These are phyloP conservation scores for Phytophthora colocasiae DNA, from an alignment of 352 stramenopile genomes.

Conservation along the genomic window DNA sequence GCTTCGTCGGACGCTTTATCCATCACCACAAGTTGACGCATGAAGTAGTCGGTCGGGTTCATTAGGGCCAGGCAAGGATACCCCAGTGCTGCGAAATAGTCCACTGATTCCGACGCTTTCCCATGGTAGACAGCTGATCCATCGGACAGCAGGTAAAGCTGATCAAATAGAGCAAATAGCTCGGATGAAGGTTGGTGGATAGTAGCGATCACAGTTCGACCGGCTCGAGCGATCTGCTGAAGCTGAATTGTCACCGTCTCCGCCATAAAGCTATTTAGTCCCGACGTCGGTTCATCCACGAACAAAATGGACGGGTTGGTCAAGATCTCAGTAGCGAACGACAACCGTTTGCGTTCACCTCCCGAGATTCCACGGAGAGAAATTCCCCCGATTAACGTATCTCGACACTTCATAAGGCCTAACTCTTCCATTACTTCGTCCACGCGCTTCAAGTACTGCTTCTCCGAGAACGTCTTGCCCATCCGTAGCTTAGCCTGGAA, in stretches of 20 bases:
- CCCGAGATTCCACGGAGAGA: conserved; percentile 65
- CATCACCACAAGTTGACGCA: conserved; percentile 61
- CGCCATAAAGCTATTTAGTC: conserved; percentile 61
- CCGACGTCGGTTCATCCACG: conserved; percentile 84
- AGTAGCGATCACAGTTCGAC: conserved; percentile 87
- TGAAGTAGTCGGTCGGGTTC: conserved; percentile 76
- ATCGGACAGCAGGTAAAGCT: conserved; percentile 62
- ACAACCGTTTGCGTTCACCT: conserved; percentile 86
- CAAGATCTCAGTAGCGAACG: conserved; percentile 87
- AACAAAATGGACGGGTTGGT: conserved; percentile 85
- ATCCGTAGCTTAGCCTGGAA: conserved; percentile 88
- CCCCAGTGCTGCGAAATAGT: conserved; percentile 55
- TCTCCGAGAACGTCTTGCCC: conserved; percentile 39
- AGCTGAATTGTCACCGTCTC: conserved; percentile 51
- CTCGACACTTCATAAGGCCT: conserved; percentile 56
- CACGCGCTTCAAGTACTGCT: conserved; percentile 46
- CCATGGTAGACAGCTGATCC: conserved; percentile 58
- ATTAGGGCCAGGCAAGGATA: conserved; percentile 49
- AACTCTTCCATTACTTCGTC: conserved; percentile 64
- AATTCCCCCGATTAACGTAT: conserved; percentile 62
- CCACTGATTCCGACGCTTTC: conserved; percentile 46
- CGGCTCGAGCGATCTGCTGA: conserved; percentile 72
- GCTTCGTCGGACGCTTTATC: conserved; percentile 49
- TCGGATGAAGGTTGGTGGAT: conserved; percentile 87
- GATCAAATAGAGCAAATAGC: conserved; percentile 57